Evolutionary conservation across 306 rosid genomes (phyloP), one percentile per base, ranked within the genome.

Genomic region (Glycine soja): DNA sequence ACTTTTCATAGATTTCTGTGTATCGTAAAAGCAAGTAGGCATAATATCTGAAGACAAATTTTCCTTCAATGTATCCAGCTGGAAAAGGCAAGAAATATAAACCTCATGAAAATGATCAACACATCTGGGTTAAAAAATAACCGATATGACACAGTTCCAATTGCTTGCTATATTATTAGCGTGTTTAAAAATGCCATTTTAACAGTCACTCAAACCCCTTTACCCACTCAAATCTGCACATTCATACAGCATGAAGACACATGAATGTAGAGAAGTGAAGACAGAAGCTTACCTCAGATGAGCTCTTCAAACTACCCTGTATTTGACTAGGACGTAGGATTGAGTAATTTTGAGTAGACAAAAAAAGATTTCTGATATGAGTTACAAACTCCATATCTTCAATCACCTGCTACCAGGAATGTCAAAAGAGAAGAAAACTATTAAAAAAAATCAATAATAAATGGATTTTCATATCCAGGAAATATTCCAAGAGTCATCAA

Each of bases 311-410:
- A 83, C 86, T 64, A 77, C 78, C 83, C 52, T 82, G 97, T 72
- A 73, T 69, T 79, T 83, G 89, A 76, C 59, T 54, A 59, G 86
- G 86, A 78, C 81, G 50, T 71, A 56, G 82, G 58, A 82, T 40
- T 5, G 91, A 75, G 77, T 74, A 85, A 86, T 84, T 90, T 67
- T 87, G 97, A 69, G 90, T 79, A 51, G 89, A 83, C 83, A 86
- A 80, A 70, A 93, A 93, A 45, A 86, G 83, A 82, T 83, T 89
- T 90, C 89, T 90, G 74, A 93, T 82, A 81, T 81, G 90, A 81
- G 84, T 83, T 63, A 93, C 88, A 79, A 89, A 67, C 76, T 78
- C 85, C 78, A 82, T 84, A 90, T 92, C 94, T 90, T 96, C 99
- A 83, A 42, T 74, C 61, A 96, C 92, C 98, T 96, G 91, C 79